A percentile compares a stretch with the other conserved stretches of the same genome.
Conservation (phyloP, 169 alveolate species). For the Eimeria sp. region DNA sequence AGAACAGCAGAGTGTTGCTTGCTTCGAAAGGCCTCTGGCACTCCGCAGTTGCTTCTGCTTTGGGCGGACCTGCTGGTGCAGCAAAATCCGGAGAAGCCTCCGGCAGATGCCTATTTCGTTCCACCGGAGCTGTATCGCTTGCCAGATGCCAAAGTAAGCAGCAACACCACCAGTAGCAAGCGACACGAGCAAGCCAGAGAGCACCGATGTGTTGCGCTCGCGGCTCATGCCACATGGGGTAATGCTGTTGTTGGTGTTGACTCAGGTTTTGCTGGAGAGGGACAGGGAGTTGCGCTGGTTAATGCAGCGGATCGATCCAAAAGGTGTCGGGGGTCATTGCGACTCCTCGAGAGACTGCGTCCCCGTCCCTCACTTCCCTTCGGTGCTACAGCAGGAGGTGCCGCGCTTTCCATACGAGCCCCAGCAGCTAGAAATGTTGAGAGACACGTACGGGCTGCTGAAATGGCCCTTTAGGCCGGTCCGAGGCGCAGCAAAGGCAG, state of each 20-base stretch:
- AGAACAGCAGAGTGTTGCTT: conserved; percentile 67
- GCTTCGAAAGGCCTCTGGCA: conserved; percentile 47
- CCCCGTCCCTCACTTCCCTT: conserved; percentile 83
- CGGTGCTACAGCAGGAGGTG: conserved; percentile 75
- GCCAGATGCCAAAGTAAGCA: conserved; percentile 70
- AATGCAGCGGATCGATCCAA: conserved; percentile 59
- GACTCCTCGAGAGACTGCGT: conserved; percentile 68
- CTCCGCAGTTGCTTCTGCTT: conserved; percentile 56
- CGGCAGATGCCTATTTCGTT: conserved; percentile 53
- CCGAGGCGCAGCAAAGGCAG: conserved; percentile 38
- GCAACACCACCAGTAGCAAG: background rate
- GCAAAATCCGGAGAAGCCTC: conserved; percentile 47
- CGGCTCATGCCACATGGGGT: background rate
- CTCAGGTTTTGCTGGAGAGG: conserved; percentile 35
- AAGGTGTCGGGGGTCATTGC: conserved; percentile 32
- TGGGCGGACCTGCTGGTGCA: conserved; percentile 77
- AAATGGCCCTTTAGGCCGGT: conserved; percentile 81
- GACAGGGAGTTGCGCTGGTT: conserved; percentile 59
- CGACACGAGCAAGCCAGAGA: background rate
- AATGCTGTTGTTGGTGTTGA: background rate
- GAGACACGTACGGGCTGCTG: conserved; percentile 81
- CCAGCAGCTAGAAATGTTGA: conserved; percentile 65
- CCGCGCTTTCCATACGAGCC: conserved; percentile 84
- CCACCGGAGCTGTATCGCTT: conserved; percentile 49
- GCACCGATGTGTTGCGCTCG: background rate